A percentile compares a stretch with the other conserved stretches of the same genome.
Conservation (phyloP, 345 rosid species). For the Atalantia buxifolia region DNA sequence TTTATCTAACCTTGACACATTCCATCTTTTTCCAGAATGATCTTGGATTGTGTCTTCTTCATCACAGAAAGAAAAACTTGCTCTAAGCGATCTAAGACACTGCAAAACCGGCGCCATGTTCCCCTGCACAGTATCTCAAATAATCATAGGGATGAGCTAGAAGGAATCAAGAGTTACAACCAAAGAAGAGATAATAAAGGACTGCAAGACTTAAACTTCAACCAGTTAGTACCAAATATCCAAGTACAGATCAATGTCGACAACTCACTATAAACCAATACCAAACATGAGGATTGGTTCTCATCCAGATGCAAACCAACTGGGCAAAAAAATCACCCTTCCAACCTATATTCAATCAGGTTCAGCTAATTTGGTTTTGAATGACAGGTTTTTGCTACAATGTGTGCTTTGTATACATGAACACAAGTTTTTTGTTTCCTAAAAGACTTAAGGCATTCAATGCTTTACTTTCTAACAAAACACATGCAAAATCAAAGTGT, state of each 20-base stretch:
- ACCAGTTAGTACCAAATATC: neutral
- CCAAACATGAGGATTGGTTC: neutral
- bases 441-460: neutral
- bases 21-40: constrained; percentile 52
- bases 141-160: constrained; percentile 17
- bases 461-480: neutral
- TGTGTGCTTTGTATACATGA: neutral
- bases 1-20: constrained; percentile 28
- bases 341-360: neutral
- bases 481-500: neutral
- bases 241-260: neutral
- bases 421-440: neutral
- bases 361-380: neutral
- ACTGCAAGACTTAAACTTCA: neutral
- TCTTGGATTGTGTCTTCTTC: constrained; percentile 33
- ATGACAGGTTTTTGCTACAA: neutral
- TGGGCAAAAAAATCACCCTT: neutral
- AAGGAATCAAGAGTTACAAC: neutral
- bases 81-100: constrained; percentile 64
- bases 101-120: constrained; percentile 65
- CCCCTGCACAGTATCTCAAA: constrained; percentile 47
- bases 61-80: constrained; percentile 36
- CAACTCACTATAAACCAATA: neutral
- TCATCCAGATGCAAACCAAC: neutral
- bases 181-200: neutral